A percentile compares a stretch with the other conserved stretches of the same genome.
Conservation (phyloP, 2,329 filamentous ascomycete genomes). For the Pseudopithomyces chartarum region DNA sequence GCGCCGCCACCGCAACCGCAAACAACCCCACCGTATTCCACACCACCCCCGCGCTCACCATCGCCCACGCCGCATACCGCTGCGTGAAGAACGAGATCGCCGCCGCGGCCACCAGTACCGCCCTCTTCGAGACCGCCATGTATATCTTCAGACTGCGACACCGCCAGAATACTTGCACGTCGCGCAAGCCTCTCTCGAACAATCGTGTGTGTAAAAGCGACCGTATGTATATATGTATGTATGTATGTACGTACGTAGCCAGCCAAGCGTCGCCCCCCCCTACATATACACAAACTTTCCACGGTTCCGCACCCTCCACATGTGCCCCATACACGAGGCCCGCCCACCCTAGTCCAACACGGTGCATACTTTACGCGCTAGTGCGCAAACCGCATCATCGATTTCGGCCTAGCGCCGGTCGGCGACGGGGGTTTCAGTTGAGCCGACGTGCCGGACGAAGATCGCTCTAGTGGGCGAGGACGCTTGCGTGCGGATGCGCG, state of each 20-base stretch:
- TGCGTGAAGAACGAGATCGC: constrained; percentile 35
- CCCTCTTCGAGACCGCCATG: constrained; percentile 35
- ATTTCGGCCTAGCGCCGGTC: constrained; percentile 4
- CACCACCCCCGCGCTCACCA: constrained; percentile 33
- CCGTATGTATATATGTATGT: no score
- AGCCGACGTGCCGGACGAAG: constrained; percentile 10
- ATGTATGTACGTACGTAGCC: no score
- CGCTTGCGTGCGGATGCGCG: neutral
- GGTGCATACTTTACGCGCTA: no score
- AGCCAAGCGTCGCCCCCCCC: no score
- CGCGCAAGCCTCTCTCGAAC: no score
- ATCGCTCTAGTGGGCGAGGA: neutral
- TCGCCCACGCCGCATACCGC: constrained; percentile 39
- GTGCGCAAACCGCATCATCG: neutral
- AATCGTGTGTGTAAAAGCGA: no score
- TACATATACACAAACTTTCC: no score
- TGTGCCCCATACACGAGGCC: no score
- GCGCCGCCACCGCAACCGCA: constrained; percentile 40
- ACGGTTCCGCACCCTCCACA: no score
- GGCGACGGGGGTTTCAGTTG: neutral
- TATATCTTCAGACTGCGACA: no score
- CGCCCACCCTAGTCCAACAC: no score
- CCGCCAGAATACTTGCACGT: no score
- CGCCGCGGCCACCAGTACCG: constrained; percentile 28
- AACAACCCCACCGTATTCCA: constrained; percentile 51